Conservation (phyloP, 73 alveolate genomes). For the Tetrahymena malaccensis region DNA sequence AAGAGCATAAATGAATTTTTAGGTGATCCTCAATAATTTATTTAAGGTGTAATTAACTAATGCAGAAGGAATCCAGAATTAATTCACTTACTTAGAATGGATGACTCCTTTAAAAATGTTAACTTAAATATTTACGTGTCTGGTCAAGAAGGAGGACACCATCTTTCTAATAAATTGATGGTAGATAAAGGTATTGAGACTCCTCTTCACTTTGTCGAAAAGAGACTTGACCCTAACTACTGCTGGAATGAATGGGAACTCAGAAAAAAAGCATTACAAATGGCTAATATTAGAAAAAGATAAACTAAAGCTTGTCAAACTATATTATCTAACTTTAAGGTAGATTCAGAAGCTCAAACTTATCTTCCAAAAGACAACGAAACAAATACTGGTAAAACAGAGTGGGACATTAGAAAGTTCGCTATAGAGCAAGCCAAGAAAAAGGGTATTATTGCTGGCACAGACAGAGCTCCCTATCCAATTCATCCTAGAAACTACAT, state of each 20-base stretch:
- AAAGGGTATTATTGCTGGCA: slow-evolving; percentile 21
- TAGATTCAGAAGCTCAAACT: slow-evolving; percentile 95
- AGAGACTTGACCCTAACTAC: slow-evolving; percentile 92
- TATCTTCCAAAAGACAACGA: slow-evolving; percentile 80
- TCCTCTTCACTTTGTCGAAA: slow-evolving; percentile 84
- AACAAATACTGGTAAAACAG: slow-evolving; percentile 79
- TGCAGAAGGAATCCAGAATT: slow-evolving; percentile 71
- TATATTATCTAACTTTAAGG: slow-evolving; percentile 90
- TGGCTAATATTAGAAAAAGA: slow-evolving; percentile 96
- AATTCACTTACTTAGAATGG: slow-evolving; percentile 65
- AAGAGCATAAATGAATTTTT: slow-evolving; percentile 56
- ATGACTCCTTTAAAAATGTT: slow-evolving; percentile 23
- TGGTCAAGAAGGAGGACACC: slow-evolving; percentile 71
- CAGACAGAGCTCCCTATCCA: slow-evolving; percentile 41
- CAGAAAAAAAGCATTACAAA: slow-evolving; percentile 79
- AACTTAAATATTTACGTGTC: slow-evolving; percentile 1
- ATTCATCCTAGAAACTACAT: slow-evolving; percentile 46
- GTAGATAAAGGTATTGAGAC: slow-evolving; percentile 74
- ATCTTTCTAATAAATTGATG: slow-evolving; percentile 73
- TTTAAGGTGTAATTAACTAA: slow-evolving; percentile 57
- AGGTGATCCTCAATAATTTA: slow-evolving; percentile 56
- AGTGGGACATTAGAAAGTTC: slow-evolving; percentile 61
- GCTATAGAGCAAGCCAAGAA: slow-evolving; percentile 37
- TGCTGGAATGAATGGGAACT: slow-evolving; percentile 99
- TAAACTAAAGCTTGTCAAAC: slow-evolving; percentile 90